Percentiles rank a stretch among this genome's conserved stretches.
These are phyloP conservation scores for Orbilia quercus DNA, from an alignment of 2,329 filamentous ascomycete species.

Conservation along the genomic window DNA sequence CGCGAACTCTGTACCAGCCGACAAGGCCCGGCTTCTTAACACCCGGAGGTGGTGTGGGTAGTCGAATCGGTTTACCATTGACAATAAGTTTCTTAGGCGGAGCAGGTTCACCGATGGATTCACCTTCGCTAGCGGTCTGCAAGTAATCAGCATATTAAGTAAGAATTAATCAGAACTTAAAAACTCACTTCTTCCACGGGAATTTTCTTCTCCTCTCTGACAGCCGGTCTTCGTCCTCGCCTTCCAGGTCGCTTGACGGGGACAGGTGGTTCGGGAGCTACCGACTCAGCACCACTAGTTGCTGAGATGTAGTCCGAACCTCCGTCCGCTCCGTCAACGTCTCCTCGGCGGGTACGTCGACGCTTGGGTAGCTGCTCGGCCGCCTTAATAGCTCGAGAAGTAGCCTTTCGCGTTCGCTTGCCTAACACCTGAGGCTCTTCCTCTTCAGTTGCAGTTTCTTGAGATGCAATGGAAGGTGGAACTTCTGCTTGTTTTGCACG, in stretches of 20 bases:
- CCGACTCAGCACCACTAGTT: conserved; percentile 45
- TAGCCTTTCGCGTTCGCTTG: conserved; percentile 48
- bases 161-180: too few relatives aligned
- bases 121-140: conserved; percentile 45
- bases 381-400: conserved; percentile 51
- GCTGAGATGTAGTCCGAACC: conserved; percentile 37
- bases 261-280: conserved; percentile 36
- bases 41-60: conserved; percentile 38
- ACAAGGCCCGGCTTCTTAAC: conserved; percentile 46
- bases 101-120: conserved; percentile 18
- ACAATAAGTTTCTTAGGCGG: conserved; percentile 17
- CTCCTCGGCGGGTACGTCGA: conserved; percentile 42
- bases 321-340: conserved; percentile 23
- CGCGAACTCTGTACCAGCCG: conserved; percentile 33
- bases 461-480: conserved; percentile 43
- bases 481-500: conserved; percentile 21
- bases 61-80: conserved; percentile 34
- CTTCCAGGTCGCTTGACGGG: conserved; percentile 34
- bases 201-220: conserved; percentile 26
- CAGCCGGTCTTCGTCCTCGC: conserved; percentile 31
- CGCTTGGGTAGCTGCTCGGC: conserved; percentile 53
- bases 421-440: conserved; percentile 32
- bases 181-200: conserved; percentile 27
- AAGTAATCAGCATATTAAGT: too few relatives aligned
- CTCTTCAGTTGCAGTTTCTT: conserved; percentile 50